These are phyloP conservation scores for Komagataella ulmi DNA, from an alignment of 805 yeast genomes.

Conservation along the genomic window DNA sequence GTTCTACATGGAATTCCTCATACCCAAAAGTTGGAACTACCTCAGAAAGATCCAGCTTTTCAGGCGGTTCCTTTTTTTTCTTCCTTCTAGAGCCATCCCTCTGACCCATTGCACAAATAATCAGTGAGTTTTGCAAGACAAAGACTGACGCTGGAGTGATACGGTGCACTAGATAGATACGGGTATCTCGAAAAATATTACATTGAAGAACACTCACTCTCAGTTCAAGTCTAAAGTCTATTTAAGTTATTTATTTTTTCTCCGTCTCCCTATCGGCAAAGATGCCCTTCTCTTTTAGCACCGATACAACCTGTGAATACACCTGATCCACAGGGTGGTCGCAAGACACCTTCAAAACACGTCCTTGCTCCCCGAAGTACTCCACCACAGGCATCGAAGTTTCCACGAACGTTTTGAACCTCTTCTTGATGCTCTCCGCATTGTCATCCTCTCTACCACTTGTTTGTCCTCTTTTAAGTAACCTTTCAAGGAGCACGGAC, in stretches of 20 bases:
- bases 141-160: neutral
- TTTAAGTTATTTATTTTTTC: neutral
- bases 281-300: slow-evolving; percentile 35
- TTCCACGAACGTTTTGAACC: slow-evolving; percentile 76
- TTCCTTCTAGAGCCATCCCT: neutral
- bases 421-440: slow-evolving; percentile 76
- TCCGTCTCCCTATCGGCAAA: neutral
- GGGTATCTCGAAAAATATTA: neutral
- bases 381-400: slow-evolving; percentile 93
- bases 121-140: neutral
- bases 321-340: slow-evolving; percentile 74
- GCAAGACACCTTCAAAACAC: slow-evolving; percentile 70
- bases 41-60: neutral
- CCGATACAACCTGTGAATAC: slow-evolving; percentile 51
- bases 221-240: neutral
- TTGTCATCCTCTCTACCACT: slow-evolving; percentile 93
- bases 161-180: neutral
- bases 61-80: neutral
- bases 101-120: neutral
- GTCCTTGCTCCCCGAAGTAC: slow-evolving; percentile 56
- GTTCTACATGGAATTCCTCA: neutral
- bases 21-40: neutral
- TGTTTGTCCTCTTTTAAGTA: slow-evolving; percentile 85
- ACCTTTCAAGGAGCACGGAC: slow-evolving; percentile 68
- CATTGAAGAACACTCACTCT: neutral